A percentile compares a stretch with the other conserved stretches of the same genome.
Evolutionary conservation across 2,329 filamentous ascomycete species (phyloP).

Genomic region (Colletotrichum tropicale): DNA sequence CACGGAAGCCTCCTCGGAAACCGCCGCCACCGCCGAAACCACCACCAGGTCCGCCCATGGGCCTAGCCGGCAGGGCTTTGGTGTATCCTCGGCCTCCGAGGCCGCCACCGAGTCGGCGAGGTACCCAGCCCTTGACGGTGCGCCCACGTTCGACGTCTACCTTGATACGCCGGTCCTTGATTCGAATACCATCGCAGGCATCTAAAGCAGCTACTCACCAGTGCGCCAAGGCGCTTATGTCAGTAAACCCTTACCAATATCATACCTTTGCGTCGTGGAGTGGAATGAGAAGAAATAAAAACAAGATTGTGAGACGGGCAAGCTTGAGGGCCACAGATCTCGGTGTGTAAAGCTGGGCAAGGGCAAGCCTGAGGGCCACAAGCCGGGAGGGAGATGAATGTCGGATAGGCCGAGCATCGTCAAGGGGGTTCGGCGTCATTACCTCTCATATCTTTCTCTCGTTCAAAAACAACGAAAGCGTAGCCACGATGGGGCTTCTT

Average conservation of each 20-base stretch:
- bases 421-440: constrained; percentile 45
- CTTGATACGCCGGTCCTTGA: constrained; percentile 89
- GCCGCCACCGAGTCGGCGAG: constrained; percentile 88
- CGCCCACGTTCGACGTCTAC: constrained; percentile 96
- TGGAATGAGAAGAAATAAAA: constrained; percentile 26
- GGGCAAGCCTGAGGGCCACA: constrained; percentile 48
- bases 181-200: constrained; percentile 82
- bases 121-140: constrained; percentile 92
- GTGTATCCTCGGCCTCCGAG: constrained; percentile 93
- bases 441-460: constrained; percentile 99
- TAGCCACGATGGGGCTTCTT: constrained; percentile 88
- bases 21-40: constrained; percentile 52
- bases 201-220: constrained; percentile 85
- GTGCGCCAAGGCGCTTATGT: constrained; percentile 68
- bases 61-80: constrained; percentile 75
- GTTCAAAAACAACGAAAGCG: constrained; percentile 95
- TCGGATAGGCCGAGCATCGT: constrained; percentile 6
- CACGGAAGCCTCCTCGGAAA: constrained; percentile 52
- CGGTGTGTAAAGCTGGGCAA: constrained; percentile 43
- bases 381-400: constrained; percentile 35
- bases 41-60: constrained; percentile 63
- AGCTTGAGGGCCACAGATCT: constrained; percentile 62
- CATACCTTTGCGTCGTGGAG: constrained; percentile 33
- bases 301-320: constrained; percentile 51
- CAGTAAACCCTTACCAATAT: constrained; percentile 67